Base-by-base conservation (phyloP, 345 rosid species). In the Cardamine resedifolia region DNA sequence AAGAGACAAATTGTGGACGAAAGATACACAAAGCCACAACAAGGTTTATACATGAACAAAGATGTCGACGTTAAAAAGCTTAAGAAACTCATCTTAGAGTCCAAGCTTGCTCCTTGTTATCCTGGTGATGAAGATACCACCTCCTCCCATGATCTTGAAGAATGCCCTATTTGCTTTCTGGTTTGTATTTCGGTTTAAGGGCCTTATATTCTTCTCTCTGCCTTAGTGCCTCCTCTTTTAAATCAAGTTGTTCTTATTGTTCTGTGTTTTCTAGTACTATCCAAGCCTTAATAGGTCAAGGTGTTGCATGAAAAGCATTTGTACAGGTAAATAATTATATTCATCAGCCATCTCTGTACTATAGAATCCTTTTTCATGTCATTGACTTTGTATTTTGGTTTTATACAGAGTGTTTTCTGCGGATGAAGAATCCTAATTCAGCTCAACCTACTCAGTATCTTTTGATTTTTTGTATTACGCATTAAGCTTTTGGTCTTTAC, bases 31-130 rank as follows among this genome's bases (percentile, higher is more conserved):
- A 82, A 78, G 67, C 97, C 97, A 0, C 75, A 61, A 7, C 97
- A 90, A 72, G 88, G 92, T 48, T 70, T 93, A 31, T 88, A 90
- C 78, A 78, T 76, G 75, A 87, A 75, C 75, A 90, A 83, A 79
- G 96, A 90, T 80, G 96, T 90, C 38, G 98, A 93, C 74, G 73
- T 81, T 57, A 93, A 89, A 84, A 93, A 88, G 92, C 87, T 93
- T 6, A 81, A 85, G 74, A 93, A 89, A 82, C 94, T 93, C 45
- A 93, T 93, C 74, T 85, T 90, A n/a, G 98, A 90, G 38, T 87
- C 91, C n/a, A 90, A 90, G 81, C 96, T 93, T 30, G 96, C 98
- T 43, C 97, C 98, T 1, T 93, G 98, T 80, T 93, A 83, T 81
- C 94, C 98, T 8, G 98, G 98, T 14, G 84, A 77, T n/a, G 97